phyloP scores from a whole-genome alignment of 176 grass and related monocot species.

The Musa schizocarpa region DNA sequence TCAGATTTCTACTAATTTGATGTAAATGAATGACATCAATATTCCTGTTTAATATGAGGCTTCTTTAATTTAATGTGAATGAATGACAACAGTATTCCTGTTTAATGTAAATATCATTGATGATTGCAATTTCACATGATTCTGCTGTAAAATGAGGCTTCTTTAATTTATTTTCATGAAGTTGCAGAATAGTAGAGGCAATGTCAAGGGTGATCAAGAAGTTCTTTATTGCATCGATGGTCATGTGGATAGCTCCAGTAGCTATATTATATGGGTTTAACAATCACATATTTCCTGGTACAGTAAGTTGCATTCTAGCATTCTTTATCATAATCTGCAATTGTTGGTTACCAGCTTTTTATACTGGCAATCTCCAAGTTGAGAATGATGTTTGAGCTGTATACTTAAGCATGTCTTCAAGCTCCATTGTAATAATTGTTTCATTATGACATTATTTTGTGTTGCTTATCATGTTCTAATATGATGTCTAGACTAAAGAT shows the following conservation, averaged over 20 bases:
- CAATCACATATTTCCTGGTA: constrained; percentile 75
- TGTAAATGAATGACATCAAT: not conserved
- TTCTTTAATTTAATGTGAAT: too few relatives aligned
- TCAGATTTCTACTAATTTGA: not conserved
- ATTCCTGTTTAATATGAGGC: too few relatives aligned
- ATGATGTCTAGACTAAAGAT: not conserved
- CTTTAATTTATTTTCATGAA: not conserved
- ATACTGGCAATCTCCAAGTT: not conserved
- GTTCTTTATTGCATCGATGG: constrained; percentile 63
- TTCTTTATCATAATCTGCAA: not conserved
- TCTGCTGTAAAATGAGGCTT: not conserved
- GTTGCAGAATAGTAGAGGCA: constrained; percentile 12
- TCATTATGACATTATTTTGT: not conserved
- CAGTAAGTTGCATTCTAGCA: not conserved
- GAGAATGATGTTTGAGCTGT: not conserved
- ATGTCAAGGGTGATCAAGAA: constrained; percentile 71
- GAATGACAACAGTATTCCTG: too few relatives aligned
- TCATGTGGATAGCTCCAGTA: constrained; percentile 80
- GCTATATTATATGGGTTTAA: constrained; percentile 72
- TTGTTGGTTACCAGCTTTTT: not conserved
- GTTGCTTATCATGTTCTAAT: not conserved
- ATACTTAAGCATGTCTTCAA: not conserved
- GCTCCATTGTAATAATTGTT: not conserved
- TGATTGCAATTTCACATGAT: not conserved
- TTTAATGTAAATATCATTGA: not conserved